phyloP scores from a whole-genome alignment of 2,329 filamentous ascomycete species.

The Cladophialophora psammophila region DNA sequence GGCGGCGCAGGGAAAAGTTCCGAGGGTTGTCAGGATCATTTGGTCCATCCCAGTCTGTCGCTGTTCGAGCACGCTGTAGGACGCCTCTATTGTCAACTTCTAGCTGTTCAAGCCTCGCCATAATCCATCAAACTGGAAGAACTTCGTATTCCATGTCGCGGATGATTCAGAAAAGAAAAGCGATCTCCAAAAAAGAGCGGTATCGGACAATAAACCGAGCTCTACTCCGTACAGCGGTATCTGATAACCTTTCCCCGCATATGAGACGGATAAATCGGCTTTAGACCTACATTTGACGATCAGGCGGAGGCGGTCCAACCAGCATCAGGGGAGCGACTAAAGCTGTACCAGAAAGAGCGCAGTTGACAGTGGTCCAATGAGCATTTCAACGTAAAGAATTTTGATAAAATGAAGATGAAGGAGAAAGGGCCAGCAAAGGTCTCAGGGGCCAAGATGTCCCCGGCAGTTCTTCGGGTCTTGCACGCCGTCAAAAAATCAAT shows the following conservation, averaged over 20 bases:
- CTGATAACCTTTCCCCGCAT: conserved; percentile 5
- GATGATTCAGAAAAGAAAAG: neutral
- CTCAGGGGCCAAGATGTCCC: neutral
- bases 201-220: conserved; percentile 11
- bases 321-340: neutral
- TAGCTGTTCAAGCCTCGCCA: conserved; percentile 11
- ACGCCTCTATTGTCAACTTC: conserved; percentile 2
- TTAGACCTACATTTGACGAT: conserved; percentile 3
- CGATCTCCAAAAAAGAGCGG: neutral
- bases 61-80: conserved; percentile 9
- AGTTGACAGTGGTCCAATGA: neutral
- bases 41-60: conserved; percentile 35
- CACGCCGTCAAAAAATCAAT: conserved; percentile 2
- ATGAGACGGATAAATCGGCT: conserved; percentile 19
- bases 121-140: conserved; percentile 5
- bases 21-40: conserved; percentile 38
- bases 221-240: neutral
- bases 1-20: conserved; percentile 36
- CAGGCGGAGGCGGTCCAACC: neutral
- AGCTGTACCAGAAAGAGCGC: neutral
- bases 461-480: neutral
- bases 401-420: neutral
- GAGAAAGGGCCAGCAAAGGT: neutral
- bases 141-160: neutral
- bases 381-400: neutral